A percentile compares a stretch with the other conserved stretches of the same genome.
phyloP scores from a whole-genome alignment of 2,329 filamentous ascomycete genomes.

The Phialophora macrospora region DNA sequence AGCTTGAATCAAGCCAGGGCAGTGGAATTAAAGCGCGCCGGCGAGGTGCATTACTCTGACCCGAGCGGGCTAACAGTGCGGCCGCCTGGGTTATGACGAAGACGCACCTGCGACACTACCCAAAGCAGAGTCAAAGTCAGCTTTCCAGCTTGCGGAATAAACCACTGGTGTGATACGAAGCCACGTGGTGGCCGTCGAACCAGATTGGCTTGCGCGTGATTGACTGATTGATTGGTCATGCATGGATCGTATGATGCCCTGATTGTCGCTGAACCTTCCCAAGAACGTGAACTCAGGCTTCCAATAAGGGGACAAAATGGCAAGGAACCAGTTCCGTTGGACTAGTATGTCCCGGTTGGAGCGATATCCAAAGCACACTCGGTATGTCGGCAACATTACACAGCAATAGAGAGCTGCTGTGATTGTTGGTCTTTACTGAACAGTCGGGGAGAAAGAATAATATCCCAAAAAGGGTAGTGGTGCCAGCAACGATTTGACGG shows the following conservation, averaged over 20 bases:
- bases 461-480: slow-evolving; percentile 14
- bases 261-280: neutral
- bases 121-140: neutral
- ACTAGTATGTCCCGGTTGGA: neutral
- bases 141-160: neutral
- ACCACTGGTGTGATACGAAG: neutral
- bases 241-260: neutral
- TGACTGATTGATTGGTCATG: neutral
- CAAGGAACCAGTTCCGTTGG: neutral
- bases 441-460: neutral
- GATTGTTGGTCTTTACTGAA: neutral
- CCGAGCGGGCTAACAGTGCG: slow-evolving; percentile 10
- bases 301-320: neutral
- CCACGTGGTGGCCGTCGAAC: neutral
- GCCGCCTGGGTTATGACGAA: slow-evolving; percentile 9
- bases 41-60: slow-evolving; percentile 2
- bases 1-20: slow-evolving; percentile 8
- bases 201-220: neutral
- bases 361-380: neutral
- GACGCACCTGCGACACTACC: slow-evolving; percentile 11
- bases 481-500: slow-evolving; percentile 5
- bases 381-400: neutral
- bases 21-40: neutral
- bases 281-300: neutral
- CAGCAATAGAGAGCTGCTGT: neutral